A percentile compares a stretch with the other conserved stretches of the same genome.
Conservation (phyloP, 2,329 filamentous ascomycete genomes). For the Niveomyces coronatus region DNA sequence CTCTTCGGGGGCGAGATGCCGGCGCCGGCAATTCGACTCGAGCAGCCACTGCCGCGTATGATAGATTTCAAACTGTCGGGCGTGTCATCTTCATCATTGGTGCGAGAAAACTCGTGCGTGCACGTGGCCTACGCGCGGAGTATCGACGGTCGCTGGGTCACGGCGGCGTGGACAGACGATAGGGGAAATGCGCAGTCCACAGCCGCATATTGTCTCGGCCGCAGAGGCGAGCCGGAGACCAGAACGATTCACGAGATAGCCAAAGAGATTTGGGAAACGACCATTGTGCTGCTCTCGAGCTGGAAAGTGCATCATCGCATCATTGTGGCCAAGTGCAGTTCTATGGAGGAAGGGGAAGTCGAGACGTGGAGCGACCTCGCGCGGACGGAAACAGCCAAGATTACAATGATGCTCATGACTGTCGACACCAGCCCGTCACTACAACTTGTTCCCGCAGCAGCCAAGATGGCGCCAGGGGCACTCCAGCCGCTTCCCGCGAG, state of each 20-base stretch:
- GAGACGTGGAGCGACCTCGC: conserved; percentile 47
- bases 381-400: conserved; percentile 38
- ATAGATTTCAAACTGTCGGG: conserved; percentile 66
- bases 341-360: conserved; percentile 57
- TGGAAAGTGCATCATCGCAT: conserved; percentile 69
- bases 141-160: conserved; percentile 67
- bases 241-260: conserved; percentile 53
- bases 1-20: conserved; percentile 46
- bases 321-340: conserved; percentile 60
- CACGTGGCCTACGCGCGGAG: conserved; percentile 73
- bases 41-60: conserved; percentile 55
- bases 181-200: conserved; percentile 63
- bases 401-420: conserved; percentile 50
- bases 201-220: conserved; percentile 60
- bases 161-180: conserved; percentile 72
- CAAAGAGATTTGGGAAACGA: conserved; percentile 69
- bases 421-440: conserved; percentile 56
- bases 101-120: conserved; percentile 70
- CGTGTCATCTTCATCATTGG: conserved; percentile 59
- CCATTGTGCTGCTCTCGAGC: conserved; percentile 58
- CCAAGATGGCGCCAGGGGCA: conserved; percentile 41
- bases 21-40: conserved; percentile 62
- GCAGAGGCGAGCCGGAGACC: conserved; percentile 42
- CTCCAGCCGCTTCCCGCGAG: conserved; percentile 31
- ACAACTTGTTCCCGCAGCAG: conserved; percentile 47